Percentiles rank a stretch among this genome's conserved stretches.
Evolutionary conservation across 176 grass and related monocot species (phyloP).

Genomic region (Metroxylon sagu): DNA sequence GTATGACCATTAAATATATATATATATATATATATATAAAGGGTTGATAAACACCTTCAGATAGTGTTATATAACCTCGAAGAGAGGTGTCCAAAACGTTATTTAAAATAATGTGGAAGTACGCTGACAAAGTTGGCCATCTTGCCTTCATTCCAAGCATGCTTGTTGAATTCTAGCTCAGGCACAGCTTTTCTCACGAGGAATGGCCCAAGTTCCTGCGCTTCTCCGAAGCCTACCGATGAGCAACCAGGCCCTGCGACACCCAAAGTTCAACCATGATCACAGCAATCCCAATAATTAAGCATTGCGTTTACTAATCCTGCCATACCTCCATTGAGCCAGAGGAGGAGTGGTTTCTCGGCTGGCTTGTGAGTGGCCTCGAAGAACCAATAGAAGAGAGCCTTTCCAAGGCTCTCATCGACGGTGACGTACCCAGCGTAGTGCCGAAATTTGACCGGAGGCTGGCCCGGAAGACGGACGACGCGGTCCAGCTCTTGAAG

Average conservation of each 20-base stretch:
- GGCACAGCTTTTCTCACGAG: neutral
- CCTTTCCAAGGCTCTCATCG: neutral
- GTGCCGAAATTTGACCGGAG: neutral
- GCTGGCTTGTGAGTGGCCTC: neutral
- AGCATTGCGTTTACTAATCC: neutral
- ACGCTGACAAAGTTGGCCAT: neutral
- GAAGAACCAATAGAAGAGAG: conserved; percentile 13
- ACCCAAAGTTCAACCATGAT: neutral
- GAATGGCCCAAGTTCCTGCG: conserved; percentile 11
- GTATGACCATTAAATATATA: neutral
- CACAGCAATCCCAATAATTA: neutral
- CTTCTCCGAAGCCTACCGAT: conserved; percentile 4
- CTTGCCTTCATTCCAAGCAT: conserved; percentile 15
- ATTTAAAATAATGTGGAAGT: neutral
- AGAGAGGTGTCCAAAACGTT: neutral
- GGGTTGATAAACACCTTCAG: neutral
- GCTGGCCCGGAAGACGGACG: neutral
- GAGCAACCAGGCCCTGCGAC: conserved; percentile 11
- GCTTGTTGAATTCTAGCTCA: neutral
- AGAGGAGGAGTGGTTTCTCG: conserved; percentile 4
- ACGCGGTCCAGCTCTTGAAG: neutral
- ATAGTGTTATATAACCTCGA: neutral
- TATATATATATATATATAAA: neutral
- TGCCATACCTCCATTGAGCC: conserved; percentile 12
- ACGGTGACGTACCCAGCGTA: conserved; percentile 4